phyloP scores from a whole-genome alignment of 345 rosid species.

The Citrus reticulata region DNA sequence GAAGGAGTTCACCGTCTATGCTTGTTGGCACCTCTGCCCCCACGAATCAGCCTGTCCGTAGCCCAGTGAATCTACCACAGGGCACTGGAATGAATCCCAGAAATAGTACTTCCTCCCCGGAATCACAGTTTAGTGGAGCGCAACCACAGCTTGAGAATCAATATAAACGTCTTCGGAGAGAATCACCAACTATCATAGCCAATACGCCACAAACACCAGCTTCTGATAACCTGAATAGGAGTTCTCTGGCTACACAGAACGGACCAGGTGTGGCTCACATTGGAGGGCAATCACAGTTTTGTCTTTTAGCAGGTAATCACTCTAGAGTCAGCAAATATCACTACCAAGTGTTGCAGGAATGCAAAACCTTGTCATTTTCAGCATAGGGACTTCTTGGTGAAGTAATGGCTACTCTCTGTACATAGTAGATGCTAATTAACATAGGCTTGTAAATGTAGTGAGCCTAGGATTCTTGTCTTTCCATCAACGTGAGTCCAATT shows the following conservation, averaged over 20 bases:
- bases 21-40: neutral
- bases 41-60: neutral
- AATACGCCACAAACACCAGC: neutral
- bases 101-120: neutral
- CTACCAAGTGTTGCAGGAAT: neutral
- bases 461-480: too few species aligned
- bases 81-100: too few species aligned
- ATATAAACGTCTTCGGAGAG: conserved; percentile 20
- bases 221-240: neutral
- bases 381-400: neutral
- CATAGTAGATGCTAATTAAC: too few species aligned
- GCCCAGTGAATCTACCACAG: neutral
- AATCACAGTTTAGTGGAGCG: neutral
- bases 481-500: too few species aligned
- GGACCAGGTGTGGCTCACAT: neutral
- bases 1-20: too few species aligned
- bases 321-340: neutral
- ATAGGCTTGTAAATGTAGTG: too few species aligned
- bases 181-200: neutral
- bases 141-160: neutral
- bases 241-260: neutral
- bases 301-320: neutral
- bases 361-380: neutral
- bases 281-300: neutral
- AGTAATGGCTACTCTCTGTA: neutral